Evolutionary conservation across 257 asterid genomes (phyloP).

Genomic region (Solanum chiquidenum): DNA sequence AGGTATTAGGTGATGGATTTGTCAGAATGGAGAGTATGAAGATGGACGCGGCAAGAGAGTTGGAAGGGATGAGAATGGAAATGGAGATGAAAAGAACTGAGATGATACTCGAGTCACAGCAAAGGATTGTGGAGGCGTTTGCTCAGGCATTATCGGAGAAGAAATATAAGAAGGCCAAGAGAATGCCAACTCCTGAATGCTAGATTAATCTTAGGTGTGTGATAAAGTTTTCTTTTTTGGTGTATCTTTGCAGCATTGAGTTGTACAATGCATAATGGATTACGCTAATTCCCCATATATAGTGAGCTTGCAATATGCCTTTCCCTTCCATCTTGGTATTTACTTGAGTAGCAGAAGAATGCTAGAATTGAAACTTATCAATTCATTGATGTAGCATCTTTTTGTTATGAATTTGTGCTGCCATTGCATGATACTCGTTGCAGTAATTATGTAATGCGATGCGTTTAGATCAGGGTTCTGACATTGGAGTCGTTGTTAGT

Average conservation of each 20-base stretch:
- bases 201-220: not conserved
- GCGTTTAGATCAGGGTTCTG: not conserved
- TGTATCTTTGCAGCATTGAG: not conserved
- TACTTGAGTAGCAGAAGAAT: not conserved
- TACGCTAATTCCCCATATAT: not conserved
- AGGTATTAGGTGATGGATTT: slow-evolving; percentile 75
- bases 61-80: slow-evolving; percentile 88
- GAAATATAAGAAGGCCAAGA: slow-evolving; percentile 42
- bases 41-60: slow-evolving; percentile 80
- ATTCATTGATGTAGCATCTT: not conserved
- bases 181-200: slow-evolving; percentile 27
- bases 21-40: slow-evolving; percentile 84
- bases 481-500: not conserved
- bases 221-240: not conserved
- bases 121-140: slow-evolving; percentile 67
- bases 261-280: not conserved
- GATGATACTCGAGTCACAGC: slow-evolving; percentile 87
- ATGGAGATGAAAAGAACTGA: slow-evolving; percentile 96
- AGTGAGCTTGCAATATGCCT: not conserved
- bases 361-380: not conserved
- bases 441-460: not conserved
- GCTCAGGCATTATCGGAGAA: slow-evolving; percentile 48
- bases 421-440: not conserved
- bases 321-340: not conserved
- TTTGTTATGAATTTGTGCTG: not conserved